Base-by-base conservation (phyloP, 129 eudicot genomes). In the Helichrysum umbraculigerum region DNA sequence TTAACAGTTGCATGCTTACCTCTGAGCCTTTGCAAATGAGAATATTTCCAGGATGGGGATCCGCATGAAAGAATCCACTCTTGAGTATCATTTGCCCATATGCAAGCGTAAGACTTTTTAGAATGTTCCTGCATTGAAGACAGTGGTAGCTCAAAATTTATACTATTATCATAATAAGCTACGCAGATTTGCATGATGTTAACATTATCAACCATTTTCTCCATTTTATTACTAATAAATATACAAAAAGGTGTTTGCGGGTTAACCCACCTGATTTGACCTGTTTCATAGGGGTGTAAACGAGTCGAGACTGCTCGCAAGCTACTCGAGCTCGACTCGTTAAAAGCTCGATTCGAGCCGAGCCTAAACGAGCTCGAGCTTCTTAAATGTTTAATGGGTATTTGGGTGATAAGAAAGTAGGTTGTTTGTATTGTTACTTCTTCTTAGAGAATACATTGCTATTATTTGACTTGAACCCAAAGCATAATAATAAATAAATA, bases 61-160 rank as follows among this genome's bases (percentile, higher is more conserved):
- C 98, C 5, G 98, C 98, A 76, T 94, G 98, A 79, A 94, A 94
- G 96, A 87, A 94, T 68, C 98, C 98, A 56, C 97, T 91, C 89
- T 83, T 91, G 82, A 94, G 86, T 79, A 94, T 94, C 98, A 94
- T 94, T 84, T 94, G 97, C 6, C 98, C 98, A 68, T 94, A 94
- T 42, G 98, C 93, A 81, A 87, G 91, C 8, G 97, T 86, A 78
- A 94, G 81, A 78, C 90, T 91, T 83, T 91, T 87, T 39, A 94
- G 88, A 44, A 94, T 94, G 81, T 87, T 91, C 88, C 98, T 94
- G 89, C 84, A 81, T 52, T 29, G 8, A 37, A 74, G 54, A 76
- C 34, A 32, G 30, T 29, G 21, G n/a, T 69, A 58, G 57, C 57
- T 68, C 32, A 67, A 28, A 19, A n/a, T 19, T 57, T 19, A 1